phyloP scores from a whole-genome alignment of 257 asterid species.

The Lycium barbarum region DNA sequence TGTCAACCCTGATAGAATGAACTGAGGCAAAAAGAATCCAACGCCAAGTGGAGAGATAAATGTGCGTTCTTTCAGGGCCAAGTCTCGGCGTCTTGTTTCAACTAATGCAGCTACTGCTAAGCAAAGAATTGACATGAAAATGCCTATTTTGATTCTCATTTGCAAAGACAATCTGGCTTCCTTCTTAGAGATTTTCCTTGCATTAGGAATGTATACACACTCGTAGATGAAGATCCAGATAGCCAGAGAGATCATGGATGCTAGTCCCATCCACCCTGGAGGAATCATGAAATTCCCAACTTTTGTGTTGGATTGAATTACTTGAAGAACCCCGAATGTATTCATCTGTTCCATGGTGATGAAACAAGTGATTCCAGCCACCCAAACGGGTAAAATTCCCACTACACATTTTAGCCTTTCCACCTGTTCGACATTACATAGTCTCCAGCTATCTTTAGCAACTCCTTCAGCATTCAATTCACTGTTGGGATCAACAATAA shows the following conservation, averaged over 20 bases:
- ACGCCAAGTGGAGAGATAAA: conserved; percentile 61
- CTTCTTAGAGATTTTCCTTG: conserved; percentile 44
- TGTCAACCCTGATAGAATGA: conserved; percentile 62
- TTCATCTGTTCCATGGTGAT: conserved; percentile 72
- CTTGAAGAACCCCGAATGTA: conserved; percentile 72
- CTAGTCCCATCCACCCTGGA: conserved; percentile 80
- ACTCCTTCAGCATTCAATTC: conserved; percentile 55
- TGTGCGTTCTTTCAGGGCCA: conserved; percentile 45
- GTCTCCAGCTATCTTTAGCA: conserved; percentile 55
- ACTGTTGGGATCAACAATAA: conserved; percentile 39
- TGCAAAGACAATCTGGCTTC: conserved; percentile 49
- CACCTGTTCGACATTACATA: conserved; percentile 72
- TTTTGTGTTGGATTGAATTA: conserved; percentile 60
- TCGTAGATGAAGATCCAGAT: conserved; percentile 78
- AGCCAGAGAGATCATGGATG: conserved; percentile 75
- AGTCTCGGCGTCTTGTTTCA: conserved; percentile 54
- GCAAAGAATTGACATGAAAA: conserved; percentile 60
- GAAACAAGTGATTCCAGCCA: conserved; percentile 68
- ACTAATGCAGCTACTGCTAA: conserved; percentile 64
- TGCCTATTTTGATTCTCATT: conserved; percentile 56
- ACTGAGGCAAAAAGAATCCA: conserved; percentile 61
- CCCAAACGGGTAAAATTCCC: conserved; percentile 72
- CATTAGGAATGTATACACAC: conserved; percentile 47
- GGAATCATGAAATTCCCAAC: conserved; percentile 68
- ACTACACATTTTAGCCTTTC: conserved; percentile 60